phyloP scores from a whole-genome alignment of 2,329 filamentous ascomycete species.

The Chaetothyriales sp. region DNA sequence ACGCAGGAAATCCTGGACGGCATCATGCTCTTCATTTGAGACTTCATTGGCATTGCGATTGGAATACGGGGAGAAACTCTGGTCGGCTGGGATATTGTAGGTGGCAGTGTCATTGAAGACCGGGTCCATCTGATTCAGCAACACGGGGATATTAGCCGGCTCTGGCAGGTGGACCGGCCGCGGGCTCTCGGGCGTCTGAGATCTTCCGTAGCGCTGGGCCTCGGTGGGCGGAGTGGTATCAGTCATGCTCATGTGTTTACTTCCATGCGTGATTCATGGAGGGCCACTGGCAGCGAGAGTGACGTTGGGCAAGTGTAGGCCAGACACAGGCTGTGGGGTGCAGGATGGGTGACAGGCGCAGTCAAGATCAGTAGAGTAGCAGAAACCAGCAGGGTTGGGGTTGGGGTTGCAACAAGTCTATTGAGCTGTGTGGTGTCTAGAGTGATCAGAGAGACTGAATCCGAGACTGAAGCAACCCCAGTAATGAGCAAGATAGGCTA shows the following conservation, averaged over 20 bases:
- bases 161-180: slow-evolving; percentile 53
- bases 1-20: slow-evolving; percentile 15
- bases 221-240: slow-evolving; percentile 14
- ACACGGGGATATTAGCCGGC: slow-evolving; percentile 52
- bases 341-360: neutral
- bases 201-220: slow-evolving; percentile 42
- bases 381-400: neutral
- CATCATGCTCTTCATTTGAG: slow-evolving; percentile 17
- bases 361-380: neutral
- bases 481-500: neutral
- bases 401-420: neutral
- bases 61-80: slow-evolving; percentile 17
- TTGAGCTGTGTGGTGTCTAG: neutral
- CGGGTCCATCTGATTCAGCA: slow-evolving; percentile 58
- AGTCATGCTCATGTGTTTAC: slow-evolving; percentile 9
- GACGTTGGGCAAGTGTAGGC: neutral
- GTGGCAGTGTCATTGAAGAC: slow-evolving; percentile 52
- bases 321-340: neutral
- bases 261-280: slow-evolving; percentile 10
- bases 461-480: neutral
- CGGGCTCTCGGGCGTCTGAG: slow-evolving; percentile 54
- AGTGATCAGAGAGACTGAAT: neutral
- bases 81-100: slow-evolving; percentile 32
- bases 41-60: slow-evolving; percentile 14
- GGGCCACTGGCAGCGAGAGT: slow-evolving; percentile 4